Base-by-base conservation (phyloP, 2,329 filamentous ascomycete species). In the Phaeosphaeriaceae sp. region DNA sequence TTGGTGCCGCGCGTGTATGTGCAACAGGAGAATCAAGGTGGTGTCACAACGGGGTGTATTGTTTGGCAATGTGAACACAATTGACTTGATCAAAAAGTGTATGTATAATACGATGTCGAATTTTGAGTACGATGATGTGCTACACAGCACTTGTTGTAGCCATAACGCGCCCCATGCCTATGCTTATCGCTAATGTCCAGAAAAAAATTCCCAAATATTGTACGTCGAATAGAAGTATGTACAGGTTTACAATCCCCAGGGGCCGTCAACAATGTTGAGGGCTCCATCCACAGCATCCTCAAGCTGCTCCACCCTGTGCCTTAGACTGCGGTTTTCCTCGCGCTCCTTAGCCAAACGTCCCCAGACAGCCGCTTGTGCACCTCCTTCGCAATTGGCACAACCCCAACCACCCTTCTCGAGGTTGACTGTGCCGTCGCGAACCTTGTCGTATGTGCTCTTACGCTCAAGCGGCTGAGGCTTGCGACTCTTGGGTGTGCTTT, bases 251-350 rank as follows among this genome's bases (percentile, higher is more conserved):
- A 66, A 40, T 5, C 65, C 68, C 70, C 69, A 75, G 28, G 71
- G 72, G 35, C 76, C 75, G 58, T 70, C 68, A 46, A 87, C 83
- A 52, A 87, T 76, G 58, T 83, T 82, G 63, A 89, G 79, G 51
- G 84, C 85, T 44, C 85, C 82, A 55, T 89, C 86, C 51, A 88
- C 79, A 21, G 82, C 82, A 44, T 79, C 75, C 67, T 88, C 85
- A 35, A 89, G 75, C 52, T 84, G 81, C 11, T 80, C 79, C 3
- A 89, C 78, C 49, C 85, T 78, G 47, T 78, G 75, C 66, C 85
- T 84, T 49, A 89, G 71, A 8, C 78, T 79, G 24, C 77, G 73
- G 61, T 87, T 89, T 73, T 89, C 86, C 50, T 84, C 85, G 76
- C 74, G 87, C 72, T 65, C 84, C 73, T 54, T 82, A 72, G 65